Evolutionary conservation across 345 rosid species (phyloP).

Genomic region (Salix brachista): DNA sequence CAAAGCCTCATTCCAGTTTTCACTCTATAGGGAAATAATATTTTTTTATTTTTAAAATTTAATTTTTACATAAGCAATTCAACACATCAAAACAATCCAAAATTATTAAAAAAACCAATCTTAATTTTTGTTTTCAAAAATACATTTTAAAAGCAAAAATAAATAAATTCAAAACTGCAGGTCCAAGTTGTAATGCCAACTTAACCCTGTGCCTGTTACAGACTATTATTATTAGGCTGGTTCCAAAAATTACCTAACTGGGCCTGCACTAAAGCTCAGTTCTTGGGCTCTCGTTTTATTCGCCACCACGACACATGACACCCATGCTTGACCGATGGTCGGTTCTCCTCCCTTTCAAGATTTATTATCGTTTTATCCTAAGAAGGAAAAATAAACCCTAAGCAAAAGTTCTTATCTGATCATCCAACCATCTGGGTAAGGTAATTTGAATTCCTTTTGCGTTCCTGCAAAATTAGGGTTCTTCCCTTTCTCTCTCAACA

Average conservation of each 20-base stretch:
- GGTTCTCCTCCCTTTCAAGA: not conserved
- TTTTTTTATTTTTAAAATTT: too few relatives aligned
- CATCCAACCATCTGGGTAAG: not conserved
- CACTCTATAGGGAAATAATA: too few relatives aligned
- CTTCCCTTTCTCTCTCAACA: not conserved
- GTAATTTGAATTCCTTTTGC: not conserved
- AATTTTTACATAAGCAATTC: too few relatives aligned
- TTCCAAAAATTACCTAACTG: not conserved
- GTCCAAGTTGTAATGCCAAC: too few relatives aligned
- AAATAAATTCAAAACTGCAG: too few relatives aligned
- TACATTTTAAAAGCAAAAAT: too few relatives aligned
- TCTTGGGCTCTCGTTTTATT: not conserved
- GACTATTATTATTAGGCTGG: too few relatives aligned
- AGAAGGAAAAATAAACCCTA: not conserved
- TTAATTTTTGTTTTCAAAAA: too few relatives aligned
- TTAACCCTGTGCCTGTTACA: too few relatives aligned
- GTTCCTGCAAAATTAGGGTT: not conserved
- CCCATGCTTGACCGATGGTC: not conserved
- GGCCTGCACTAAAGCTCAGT: not conserved
- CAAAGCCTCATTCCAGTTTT: too few relatives aligned
- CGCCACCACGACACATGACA: not conserved
- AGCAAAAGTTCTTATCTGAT: not conserved
- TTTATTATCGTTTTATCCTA: not conserved
- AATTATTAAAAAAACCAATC: too few relatives aligned
- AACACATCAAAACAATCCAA: too few relatives aligned